These are phyloP conservation scores for Naganishia sp. DNA, from an alignment of 1,284 basidiomycete genomes.

Conservation along the genomic window DNA sequence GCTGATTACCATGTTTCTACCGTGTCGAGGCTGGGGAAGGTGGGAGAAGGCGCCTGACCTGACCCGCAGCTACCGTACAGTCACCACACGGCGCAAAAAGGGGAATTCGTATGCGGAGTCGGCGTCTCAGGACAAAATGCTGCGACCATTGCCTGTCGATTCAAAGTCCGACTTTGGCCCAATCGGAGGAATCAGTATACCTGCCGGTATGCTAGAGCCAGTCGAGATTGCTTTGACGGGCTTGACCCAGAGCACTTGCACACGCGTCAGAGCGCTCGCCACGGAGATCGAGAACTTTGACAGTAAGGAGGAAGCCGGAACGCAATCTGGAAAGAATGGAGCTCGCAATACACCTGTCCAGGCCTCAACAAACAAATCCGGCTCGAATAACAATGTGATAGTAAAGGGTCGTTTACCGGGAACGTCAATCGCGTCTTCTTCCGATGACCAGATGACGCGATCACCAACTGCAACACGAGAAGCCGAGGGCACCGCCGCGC, in stretches of 20 bases:
- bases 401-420: too few relatives aligned
- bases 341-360: too few relatives aligned
- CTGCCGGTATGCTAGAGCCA: slow-evolving; percentile 6
- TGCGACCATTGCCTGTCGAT: slow-evolving; percentile 1
- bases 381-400: too few relatives aligned
- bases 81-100: neutral
- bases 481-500: too few relatives aligned
- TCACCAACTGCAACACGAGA: too few relatives aligned
- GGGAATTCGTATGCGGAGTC: neutral
- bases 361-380: too few relatives aligned
- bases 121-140: neutral
- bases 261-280: neutral
- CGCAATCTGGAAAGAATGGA: too few relatives aligned
- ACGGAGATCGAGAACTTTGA: neutral
- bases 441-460: too few relatives aligned
- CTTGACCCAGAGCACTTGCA: neutral
- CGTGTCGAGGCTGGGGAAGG: slow-evolving; percentile 14
- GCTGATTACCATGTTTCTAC: slow-evolving; percentile 13
- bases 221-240: slow-evolving; percentile 2
- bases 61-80: neutral
- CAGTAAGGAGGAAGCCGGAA: neutral
- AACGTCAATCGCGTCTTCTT: too few relatives aligned
- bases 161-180: slow-evolving; percentile 14
- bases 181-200: slow-evolving; percentile 10
- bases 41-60: slow-evolving; percentile 11